phyloP scores from a whole-genome alignment of 192 early-diverging fungal species.

The Spizellomyces punctatus region DNA sequence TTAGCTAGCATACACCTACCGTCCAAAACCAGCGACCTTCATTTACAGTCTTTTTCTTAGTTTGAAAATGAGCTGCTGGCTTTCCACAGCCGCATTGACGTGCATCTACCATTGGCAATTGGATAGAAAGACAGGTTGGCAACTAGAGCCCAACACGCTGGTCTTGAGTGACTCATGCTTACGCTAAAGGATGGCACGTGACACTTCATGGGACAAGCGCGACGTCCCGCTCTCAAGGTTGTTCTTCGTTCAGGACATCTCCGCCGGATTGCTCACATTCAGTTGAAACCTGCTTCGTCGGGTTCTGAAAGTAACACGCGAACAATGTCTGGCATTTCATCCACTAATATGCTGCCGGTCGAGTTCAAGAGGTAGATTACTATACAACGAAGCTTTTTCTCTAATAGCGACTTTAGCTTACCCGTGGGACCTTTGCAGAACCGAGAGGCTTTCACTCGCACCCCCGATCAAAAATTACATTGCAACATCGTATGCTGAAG shows the following conservation, averaged over 20 bases:
- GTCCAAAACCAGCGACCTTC: constrained; percentile 27
- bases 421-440: constrained; percentile 1
- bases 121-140: no score
- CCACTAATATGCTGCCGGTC: constrained; percentile 59
- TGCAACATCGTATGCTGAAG: constrained; percentile 77
- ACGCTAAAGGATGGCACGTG: no score
- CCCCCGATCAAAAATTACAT: constrained; percentile 70
- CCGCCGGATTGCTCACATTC: no score
- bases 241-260: no score
- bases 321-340: constrained; percentile 21
- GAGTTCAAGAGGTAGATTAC: constrained; percentile 49
- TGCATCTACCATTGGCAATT: no score
- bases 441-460: constrained; percentile 62
- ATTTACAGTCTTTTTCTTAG: constrained; percentile 15
- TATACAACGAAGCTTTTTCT: not conserved
- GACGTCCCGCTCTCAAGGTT: no score
- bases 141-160: no score
- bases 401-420: not conserved
- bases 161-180: no score
- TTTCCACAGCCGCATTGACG: constrained; percentile 6
- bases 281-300: no score
- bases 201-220: no score
- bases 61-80: constrained; percentile 5
- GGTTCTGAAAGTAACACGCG: no score
- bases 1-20: constrained; percentile 2